These are phyloP conservation scores for Malassezia equina DNA, from an alignment of 1,284 basidiomycete species.

Conservation along the genomic window DNA sequence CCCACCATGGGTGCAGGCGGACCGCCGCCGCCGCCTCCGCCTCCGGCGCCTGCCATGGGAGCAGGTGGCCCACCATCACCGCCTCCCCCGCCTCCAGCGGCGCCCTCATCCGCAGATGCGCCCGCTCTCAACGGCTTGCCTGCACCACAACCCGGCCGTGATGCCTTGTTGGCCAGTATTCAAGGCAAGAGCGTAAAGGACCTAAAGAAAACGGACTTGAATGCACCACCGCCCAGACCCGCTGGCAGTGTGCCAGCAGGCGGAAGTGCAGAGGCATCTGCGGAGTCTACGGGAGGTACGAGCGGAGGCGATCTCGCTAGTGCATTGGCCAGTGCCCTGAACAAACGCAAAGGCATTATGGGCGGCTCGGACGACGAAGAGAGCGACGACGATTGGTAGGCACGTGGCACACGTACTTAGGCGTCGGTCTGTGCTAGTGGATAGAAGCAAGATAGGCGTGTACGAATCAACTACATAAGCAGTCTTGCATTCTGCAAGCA, in stretches of 20 bases:
- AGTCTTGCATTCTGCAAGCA: background rate
- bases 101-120: slow-evolving; percentile 23
- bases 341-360: slow-evolving; percentile 74
- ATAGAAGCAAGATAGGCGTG: slow-evolving; percentile 5
- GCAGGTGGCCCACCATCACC: slow-evolving; percentile 1
- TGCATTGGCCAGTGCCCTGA: slow-evolving; percentile 60
- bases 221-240: slow-evolving; percentile 13
- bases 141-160: slow-evolving; percentile 48
- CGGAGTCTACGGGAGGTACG: slow-evolving; percentile 16
- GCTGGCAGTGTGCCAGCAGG: background rate
- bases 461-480: slow-evolving; percentile 6
- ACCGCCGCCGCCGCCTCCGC: slow-evolving; percentile 11
- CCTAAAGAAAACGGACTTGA: slow-evolving; percentile 59
- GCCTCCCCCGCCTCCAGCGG: slow-evolving; percentile 48
- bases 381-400: slow-evolving; percentile 50
- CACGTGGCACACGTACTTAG: too few species aligned
- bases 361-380: slow-evolving; percentile 82
- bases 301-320: slow-evolving; percentile 57
- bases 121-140: slow-evolving; percentile 17
- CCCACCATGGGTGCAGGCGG: background rate
- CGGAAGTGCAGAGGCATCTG: slow-evolving; percentile 2
- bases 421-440: background rate
- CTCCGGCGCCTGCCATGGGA: background rate
- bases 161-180: slow-evolving; percentile 59
- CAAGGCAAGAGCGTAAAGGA: slow-evolving; percentile 62